phyloP scores from a whole-genome alignment of 148 eudicot genomes.

The Rhododendron molle region DNA sequence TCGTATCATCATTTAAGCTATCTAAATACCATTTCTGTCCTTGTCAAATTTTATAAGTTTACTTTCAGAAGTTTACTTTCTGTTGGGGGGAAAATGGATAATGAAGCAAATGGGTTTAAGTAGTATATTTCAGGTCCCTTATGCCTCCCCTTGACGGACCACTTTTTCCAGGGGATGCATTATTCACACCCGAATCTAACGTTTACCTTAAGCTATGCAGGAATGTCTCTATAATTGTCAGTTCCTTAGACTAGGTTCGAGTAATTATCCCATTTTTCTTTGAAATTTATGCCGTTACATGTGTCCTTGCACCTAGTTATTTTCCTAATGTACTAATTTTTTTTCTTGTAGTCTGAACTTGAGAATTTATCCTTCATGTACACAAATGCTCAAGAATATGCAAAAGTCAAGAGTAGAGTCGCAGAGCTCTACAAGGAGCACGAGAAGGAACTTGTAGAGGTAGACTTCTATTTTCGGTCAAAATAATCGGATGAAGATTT shows the following conservation, averaged over 20 bases:
- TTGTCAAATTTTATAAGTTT: background rate
- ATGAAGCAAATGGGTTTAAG: background rate
- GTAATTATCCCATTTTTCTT: background rate
- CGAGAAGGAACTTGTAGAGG: slow-evolving; percentile 86
- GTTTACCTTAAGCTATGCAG: background rate
- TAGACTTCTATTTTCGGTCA: slow-evolving; percentile 15
- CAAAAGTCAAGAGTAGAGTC: slow-evolving; percentile 56
- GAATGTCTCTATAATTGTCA: background rate
- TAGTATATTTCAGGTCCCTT: background rate
- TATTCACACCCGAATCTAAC: background rate
- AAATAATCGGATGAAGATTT: background rate
- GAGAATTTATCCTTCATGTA: slow-evolving; percentile 96
- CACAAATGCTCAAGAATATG: slow-evolving; percentile 81
- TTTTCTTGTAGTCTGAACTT: slow-evolving; percentile 79
- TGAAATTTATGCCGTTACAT: background rate
- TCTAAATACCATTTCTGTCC: background rate
- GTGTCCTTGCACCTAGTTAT: background rate
- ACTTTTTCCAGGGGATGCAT: background rate
- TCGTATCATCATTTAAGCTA: background rate
- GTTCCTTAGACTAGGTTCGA: background rate
- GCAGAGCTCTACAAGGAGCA: slow-evolving; percentile 79
- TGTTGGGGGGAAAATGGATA: background rate
- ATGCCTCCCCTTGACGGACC: background rate
- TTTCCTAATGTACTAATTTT: slow-evolving; percentile 8
- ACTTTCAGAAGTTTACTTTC: background rate